Evolutionary conservation across 164 flowering plant genomes (phyloP), one percentile per base, ranked within the genome.

Genomic region (Malania oleifera): DNA sequence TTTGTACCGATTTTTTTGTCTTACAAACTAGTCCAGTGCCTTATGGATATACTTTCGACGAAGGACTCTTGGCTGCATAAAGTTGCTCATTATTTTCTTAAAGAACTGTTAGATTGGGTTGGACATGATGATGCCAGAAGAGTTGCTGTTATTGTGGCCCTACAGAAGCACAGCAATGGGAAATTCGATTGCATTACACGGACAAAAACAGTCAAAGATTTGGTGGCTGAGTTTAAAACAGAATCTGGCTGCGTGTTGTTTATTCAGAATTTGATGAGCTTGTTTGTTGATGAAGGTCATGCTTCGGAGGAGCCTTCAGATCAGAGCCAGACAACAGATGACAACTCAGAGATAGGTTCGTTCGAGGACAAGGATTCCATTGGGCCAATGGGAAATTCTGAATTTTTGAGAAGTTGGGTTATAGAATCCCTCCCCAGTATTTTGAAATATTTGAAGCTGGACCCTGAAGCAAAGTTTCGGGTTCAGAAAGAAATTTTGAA

Each of bases 301-400:
- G 74, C 77, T 48, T 70, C 77, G 5, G 97, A 89, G 34, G 91
- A 92, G 70, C 91, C 97, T 57, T 89, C 96, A 1, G 98, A 88
- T 70, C 95, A 90, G 78, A 89, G 95, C 72, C 95, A 87, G 61
- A 86, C 99, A 48, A 86, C 93, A 3, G 95, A 91, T 78, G 93
- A 91, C 66, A 89, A 84, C 69, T 85, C 95, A 10, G 99, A 91
- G 67, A 71, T 79, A 15, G 93, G 87, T 60, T 82, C 88, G 11
- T 15, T 66, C 4, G 93, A 84, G 71, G 96, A 86, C 49, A 91
- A 84, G 69, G 90, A 83, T 57, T 71, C 84, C 35, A 31, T 48
- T 56, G 81, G 67, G 15, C 45, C 68, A 23, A 37, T 54, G 19
- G 86, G 82, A 56, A 79, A 35, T 68, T 45, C 82, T 39, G 93